Conservation (phyloP, 148 eudicot genomes). For the Arctostaphylos glauca region DNA sequence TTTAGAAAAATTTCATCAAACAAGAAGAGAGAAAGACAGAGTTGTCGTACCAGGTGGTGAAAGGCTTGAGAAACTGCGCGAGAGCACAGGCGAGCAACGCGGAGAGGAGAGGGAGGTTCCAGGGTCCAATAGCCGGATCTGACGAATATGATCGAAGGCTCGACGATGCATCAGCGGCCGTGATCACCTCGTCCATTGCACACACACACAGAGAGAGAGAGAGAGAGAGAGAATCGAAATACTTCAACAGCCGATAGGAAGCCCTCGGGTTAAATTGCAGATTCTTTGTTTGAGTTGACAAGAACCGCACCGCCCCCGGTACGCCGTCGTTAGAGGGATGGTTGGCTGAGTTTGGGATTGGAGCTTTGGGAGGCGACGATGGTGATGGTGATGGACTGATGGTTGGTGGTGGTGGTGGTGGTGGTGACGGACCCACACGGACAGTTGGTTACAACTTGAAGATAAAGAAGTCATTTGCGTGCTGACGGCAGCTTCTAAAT, state of each 20-base stretch:
- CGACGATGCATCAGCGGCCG: constrained; percentile 38
- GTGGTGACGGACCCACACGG: background rate
- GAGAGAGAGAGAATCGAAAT: background rate
- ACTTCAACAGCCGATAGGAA: background rate
- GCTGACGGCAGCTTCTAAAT: background rate
- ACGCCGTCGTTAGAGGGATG: constrained; percentile 1
- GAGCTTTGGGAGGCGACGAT: no score
- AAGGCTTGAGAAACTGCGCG: constrained; percentile 63
- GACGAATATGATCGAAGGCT: constrained; percentile 25
- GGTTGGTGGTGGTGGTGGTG: background rate
- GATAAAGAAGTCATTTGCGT: background rate
- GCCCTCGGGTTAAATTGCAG: background rate
- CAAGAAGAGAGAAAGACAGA: background rate
- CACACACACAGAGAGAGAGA: background rate
- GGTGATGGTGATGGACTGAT: no score
- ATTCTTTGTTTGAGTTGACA: background rate
- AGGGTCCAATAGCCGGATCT: constrained; percentile 31
- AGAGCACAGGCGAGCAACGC: constrained; percentile 51
- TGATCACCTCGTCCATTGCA: constrained; percentile 38
- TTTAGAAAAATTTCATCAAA: background rate
- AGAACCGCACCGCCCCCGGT: background rate
- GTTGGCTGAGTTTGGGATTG: no score
- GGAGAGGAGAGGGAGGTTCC: constrained; percentile 48
- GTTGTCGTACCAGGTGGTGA: constrained; percentile 43
- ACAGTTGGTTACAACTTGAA: background rate